A percentile compares a stretch with the other conserved stretches of the same genome.
phyloP scores from a whole-genome alignment of 768 basidiomycete species.

The Amanita muscaria region DNA sequence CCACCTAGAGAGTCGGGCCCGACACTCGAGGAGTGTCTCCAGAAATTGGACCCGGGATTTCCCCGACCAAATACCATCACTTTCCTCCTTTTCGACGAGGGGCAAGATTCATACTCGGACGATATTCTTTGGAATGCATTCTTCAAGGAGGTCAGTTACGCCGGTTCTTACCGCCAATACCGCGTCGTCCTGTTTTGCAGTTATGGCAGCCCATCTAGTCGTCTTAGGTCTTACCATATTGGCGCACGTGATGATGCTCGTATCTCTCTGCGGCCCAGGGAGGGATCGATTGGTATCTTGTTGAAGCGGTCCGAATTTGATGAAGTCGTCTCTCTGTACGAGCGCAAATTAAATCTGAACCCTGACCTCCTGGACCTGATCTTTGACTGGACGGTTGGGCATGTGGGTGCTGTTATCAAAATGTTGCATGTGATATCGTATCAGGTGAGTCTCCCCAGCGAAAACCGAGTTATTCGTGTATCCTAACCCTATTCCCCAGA shows the following conservation, averaged over 20 bases:
- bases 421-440: slow-evolving; percentile 6
- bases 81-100: slow-evolving; percentile 9
- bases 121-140: slow-evolving; percentile 6
- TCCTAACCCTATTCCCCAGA: slow-evolving; percentile 5
- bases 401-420: slow-evolving; percentile 12
- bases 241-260: neutral
- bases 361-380: slow-evolving; percentile 6
- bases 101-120: slow-evolving; percentile 6
- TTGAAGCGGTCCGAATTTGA: slow-evolving; percentile 11
- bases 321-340: slow-evolving; percentile 7
- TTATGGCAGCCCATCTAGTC: slow-evolving; percentile 5
- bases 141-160: slow-evolving; percentile 6
- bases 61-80: neutral
- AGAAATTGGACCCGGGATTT: neutral
- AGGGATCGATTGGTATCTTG: slow-evolving; percentile 11
- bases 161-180: neutral
- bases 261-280: slow-evolving; percentile 6
- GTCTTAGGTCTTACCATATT: neutral
- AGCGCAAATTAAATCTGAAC: neutral
- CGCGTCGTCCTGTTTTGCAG: slow-evolving; percentile 6
- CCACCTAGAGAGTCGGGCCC: neutral
- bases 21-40: neutral
- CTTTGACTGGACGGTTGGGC: slow-evolving; percentile 12
- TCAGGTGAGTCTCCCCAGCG: slow-evolving; percentile 5
- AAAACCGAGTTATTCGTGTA: neutral